phyloP scores from a whole-genome alignment of 495 filamentous ascomycete genomes.

The Penicillium paxilli region DNA sequence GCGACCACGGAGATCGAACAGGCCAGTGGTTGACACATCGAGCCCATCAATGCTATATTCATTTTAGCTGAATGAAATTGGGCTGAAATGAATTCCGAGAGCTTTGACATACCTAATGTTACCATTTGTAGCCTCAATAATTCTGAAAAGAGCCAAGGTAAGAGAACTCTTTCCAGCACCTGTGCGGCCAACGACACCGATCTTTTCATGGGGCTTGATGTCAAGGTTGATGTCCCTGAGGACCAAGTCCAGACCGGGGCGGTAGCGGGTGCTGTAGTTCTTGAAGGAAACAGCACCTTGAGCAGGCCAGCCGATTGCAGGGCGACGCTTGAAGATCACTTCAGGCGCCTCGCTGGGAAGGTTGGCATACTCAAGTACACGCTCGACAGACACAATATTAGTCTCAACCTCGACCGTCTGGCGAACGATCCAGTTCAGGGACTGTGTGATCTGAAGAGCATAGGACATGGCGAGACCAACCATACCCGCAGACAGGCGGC shows the following conservation, averaged over 20 bases:
- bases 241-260: conserved; percentile 83
- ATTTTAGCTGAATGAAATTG: conserved; percentile 13
- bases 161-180: conserved; percentile 96
- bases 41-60: conserved; percentile 70
- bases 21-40: conserved; percentile 86
- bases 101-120: conserved; percentile 57
- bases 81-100: neutral
- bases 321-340: conserved; percentile 82
- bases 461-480: conserved; percentile 97
- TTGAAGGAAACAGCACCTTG: conserved; percentile 88
- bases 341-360: conserved; percentile 96
- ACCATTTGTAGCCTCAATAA: conserved; percentile 84
- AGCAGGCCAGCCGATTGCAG: conserved; percentile 88
- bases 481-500: conserved; percentile 67
- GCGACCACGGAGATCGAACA: conserved; percentile 84
- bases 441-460: conserved; percentile 93
- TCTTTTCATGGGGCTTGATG: conserved; percentile 95
- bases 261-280: conserved; percentile 92
- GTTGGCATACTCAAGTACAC: conserved; percentile 92
- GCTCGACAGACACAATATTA: conserved; percentile 98
- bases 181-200: conserved; percentile 95
- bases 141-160: conserved; percentile 90
- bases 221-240: conserved; percentile 88
- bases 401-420: conserved; percentile 99
- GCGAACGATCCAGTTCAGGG: conserved; percentile 99